A percentile compares a stretch with the other conserved stretches of the same genome.
Conservation (phyloP, 2,329 filamentous ascomycete species). For the Penicillium sp. region DNA sequence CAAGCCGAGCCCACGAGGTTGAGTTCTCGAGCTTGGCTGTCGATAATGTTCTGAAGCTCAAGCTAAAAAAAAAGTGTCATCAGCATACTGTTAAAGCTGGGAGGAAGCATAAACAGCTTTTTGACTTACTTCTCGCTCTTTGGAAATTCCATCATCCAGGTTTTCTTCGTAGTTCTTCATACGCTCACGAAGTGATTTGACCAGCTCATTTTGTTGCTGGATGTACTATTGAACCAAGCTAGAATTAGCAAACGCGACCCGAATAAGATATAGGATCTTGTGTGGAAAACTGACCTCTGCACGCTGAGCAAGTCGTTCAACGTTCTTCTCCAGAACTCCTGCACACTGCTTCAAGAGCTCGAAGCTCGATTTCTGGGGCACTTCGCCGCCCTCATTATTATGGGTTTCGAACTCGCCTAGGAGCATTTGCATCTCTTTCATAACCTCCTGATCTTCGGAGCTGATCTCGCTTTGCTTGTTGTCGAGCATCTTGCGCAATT, state of each 20-base stretch:
- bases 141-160: conserved; percentile 34
- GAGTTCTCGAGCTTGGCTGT: conserved; percentile 43
- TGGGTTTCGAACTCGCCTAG: conserved; percentile 39
- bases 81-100: conserved; percentile 6
- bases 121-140: conserved; percentile 39
- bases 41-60: conserved; percentile 40
- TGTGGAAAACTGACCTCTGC: conserved; percentile 37
- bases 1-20: conserved; percentile 46
- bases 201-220: conserved; percentile 42
- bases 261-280: not conserved
- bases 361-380: conserved; percentile 34
- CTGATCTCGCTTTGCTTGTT: conserved; percentile 38
- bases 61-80: conserved; percentile 25
- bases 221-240: conserved; percentile 33
- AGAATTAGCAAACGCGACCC: conserved; percentile 14
- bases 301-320: conserved; percentile 41
- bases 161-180: conserved; percentile 40
- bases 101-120: not conserved
- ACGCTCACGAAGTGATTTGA: conserved; percentile 41
- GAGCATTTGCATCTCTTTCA: conserved; percentile 41
- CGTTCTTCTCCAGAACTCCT: conserved; percentile 57
- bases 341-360: conserved; percentile 45
- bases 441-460: conserved; percentile 39
- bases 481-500: conserved; percentile 38
- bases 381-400: conserved; percentile 31